These are phyloP conservation scores for Pestalotiopsis sp. DNA, from an alignment of 2,329 filamentous ascomycete species.

Conservation along the genomic window DNA sequence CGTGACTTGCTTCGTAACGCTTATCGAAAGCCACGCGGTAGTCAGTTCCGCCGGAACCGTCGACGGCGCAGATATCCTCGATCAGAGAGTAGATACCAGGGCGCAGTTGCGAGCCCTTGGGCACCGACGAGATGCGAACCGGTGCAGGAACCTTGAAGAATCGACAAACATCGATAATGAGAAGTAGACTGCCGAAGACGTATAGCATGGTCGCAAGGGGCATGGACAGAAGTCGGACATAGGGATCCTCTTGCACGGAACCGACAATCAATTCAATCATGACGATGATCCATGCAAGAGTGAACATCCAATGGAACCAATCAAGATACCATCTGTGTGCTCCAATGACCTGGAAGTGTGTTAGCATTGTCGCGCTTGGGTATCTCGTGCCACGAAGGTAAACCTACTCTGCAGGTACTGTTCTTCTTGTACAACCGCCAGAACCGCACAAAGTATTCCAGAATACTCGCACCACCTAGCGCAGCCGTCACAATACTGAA, in stretches of 20 bases:
- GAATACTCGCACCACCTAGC: slow-evolving; percentile 51
- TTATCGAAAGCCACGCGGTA: slow-evolving; percentile 54
- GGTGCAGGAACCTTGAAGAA: slow-evolving; percentile 46
- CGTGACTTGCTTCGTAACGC: slow-evolving; percentile 54
- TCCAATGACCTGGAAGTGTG: slow-evolving; percentile 30
- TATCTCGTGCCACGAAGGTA: slow-evolving; percentile 17
- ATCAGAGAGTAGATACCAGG: slow-evolving; percentile 58
- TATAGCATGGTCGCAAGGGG: slow-evolving; percentile 53
- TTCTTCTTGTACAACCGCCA: slow-evolving; percentile 55
- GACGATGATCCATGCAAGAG: slow-evolving; percentile 56
- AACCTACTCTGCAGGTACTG: slow-evolving; percentile 55
- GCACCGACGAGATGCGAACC: slow-evolving; percentile 54
- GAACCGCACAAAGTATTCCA: slow-evolving; percentile 54
- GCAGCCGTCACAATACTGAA: slow-evolving; percentile 56
- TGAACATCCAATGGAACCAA: slow-evolving; percentile 61
- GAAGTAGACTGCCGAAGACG: slow-evolving; percentile 52
- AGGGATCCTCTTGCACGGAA: slow-evolving; percentile 23
- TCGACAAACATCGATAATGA: slow-evolving; percentile 51
- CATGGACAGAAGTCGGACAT: slow-evolving; percentile 56
- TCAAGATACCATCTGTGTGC: slow-evolving; percentile 44
- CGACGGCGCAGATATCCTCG: slow-evolving; percentile 56
- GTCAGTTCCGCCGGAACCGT: slow-evolving; percentile 54
- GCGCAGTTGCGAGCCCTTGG: slow-evolving; percentile 50
- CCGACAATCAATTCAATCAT: slow-evolving; percentile 58
- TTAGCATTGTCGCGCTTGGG: background rate